Evolutionary conservation across 2,329 filamentous ascomycete genomes (phyloP).

Genomic region (Trichoderma semiorbis): DNA sequence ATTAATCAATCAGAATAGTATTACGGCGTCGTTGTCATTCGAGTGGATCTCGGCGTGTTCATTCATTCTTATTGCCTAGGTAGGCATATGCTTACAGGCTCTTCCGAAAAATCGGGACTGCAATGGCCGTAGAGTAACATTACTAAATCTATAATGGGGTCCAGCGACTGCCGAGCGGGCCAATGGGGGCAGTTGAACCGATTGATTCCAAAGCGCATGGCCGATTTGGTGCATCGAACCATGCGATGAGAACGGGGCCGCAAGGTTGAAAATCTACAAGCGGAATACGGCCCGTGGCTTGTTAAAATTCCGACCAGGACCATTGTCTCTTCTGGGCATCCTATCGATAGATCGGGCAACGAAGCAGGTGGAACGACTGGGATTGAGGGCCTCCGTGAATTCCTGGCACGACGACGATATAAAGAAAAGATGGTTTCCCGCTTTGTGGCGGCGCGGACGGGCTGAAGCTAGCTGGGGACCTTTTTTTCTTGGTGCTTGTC

Average conservation of each 20-base stretch:
- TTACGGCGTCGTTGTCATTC: neutral
- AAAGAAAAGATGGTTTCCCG: constrained; percentile 3
- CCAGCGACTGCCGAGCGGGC: neutral
- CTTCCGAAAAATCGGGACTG: neutral
- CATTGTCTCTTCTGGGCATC: neutral
- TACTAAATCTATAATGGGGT: neutral
- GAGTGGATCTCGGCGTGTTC: neutral
- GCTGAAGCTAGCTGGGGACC: neutral
- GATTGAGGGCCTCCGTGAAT: neutral
- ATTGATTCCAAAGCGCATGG: constrained; percentile 7
- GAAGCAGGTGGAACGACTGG: neutral
- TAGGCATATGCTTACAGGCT: neutral
- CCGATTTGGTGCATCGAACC: neutral
- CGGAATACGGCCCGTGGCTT: neutral
- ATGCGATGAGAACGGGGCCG: neutral
- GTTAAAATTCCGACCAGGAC: neutral
- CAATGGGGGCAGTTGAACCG: neutral
- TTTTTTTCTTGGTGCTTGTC: neutral
- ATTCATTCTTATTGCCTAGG: neutral
- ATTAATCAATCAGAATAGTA: neutral
- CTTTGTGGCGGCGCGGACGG: neutral
- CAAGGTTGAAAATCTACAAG: neutral
- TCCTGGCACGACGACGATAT: neutral
- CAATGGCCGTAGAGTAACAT: neutral
- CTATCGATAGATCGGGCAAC: neutral